Conservation (phyloP, 140 eudicot genomes). For the Erigeron philadelphicus region DNA sequence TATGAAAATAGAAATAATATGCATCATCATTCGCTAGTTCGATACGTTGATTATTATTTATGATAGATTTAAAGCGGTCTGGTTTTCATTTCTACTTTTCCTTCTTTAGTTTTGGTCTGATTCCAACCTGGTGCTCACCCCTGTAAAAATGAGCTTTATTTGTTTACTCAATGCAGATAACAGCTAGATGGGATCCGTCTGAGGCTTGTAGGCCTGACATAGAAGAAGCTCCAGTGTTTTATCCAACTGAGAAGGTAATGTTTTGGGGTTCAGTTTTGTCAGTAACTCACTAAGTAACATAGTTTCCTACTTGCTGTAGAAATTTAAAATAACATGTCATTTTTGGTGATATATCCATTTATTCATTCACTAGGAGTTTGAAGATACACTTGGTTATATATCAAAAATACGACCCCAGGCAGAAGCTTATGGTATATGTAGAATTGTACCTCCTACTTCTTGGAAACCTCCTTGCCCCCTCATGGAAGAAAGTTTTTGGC, state of each 20-base stretch:
- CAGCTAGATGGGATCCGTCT: conserved; percentile 75
- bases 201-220: conserved; percentile 58
- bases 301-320: not conserved
- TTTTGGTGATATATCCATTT: conserved; percentile 3
- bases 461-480: conserved; percentile 76
- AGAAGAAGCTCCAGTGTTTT: conserved; percentile 63
- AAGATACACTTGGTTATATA: conserved; percentile 62
- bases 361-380: conserved; percentile 49
- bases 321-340: not conserved
- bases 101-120: no score
- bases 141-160: not conserved
- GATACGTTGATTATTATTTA: no score
- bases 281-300: not conserved
- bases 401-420: conserved; percentile 57
- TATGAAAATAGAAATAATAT: not conserved
- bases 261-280: not conserved
- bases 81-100: no score
- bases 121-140: no score
- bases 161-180: conserved; percentile 36
- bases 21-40: not conserved
- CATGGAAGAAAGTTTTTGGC: conserved; percentile 44
- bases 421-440: conserved; percentile 63
- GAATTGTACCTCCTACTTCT: conserved; percentile 63
- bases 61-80: no score
- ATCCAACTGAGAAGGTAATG: conserved; percentile 59